Base-by-base conservation (phyloP, 2,329 filamentous ascomycete genomes). In the Tricladium varicosporioides region DNA sequence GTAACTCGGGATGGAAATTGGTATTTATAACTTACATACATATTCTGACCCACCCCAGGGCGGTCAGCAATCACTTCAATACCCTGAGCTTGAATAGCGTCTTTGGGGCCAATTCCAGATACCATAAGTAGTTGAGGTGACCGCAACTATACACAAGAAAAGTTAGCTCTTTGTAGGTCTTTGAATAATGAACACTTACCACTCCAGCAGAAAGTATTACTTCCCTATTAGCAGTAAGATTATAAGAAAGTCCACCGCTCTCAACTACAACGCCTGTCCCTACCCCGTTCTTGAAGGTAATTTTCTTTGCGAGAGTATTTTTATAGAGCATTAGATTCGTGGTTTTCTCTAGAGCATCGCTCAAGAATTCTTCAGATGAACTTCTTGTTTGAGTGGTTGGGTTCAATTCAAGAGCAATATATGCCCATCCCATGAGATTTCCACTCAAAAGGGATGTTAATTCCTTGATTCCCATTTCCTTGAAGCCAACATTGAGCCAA, bases 241-340 rank as follows among this genome's bases (percentile, higher is more conserved):
- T 54, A 44, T 53, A 61, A 15, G 27, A 15, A n/a, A 27, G 4
- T 5, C 19, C 31, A 14, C n/a, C 51, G 5, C 58, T 58, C 19
- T 63, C 61, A 18, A 76, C 71, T 22, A 67, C 43, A 1, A 78
- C 76, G 3, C 74, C 74, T 0, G 67, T 75, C 0, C 75, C 77
- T 19, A 71, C 74, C 1, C 71, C 60, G 0, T 45, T 65, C 0
- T 76, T 63, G 47, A 80, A 82, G 0, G 79, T 19, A 1, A 83
- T 72, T 44, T 71, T 74, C 60, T 76, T 74, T 2, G 75, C 79
- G 4, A 75, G 66, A 0, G 77, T 78, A 3, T 71, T 55, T 0
- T 65, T 67, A 50, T 75, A 80, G 0, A 80, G 65, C 2, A 67
- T 73, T 2, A 80, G 67, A 7, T 72, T 70, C 9, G 40, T 51